Evolutionary conservation across 176 grass and related monocot genomes (phyloP), one percentile per base, ranked within the genome.

Genomic region (Cenchrus purpureus): DNA sequence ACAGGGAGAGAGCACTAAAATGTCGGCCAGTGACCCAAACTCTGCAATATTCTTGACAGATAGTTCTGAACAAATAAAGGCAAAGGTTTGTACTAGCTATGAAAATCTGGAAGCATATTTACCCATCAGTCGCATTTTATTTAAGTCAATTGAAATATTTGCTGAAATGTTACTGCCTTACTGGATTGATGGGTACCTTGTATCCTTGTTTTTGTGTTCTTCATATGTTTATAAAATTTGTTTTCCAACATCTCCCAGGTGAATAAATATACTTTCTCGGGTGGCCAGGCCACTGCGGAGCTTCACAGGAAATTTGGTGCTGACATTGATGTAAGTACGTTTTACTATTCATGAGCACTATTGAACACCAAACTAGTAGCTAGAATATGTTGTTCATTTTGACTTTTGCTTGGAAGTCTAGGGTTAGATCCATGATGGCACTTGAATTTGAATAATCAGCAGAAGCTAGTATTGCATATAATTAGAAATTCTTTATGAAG

Each of bases 41-140:
- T 98, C 95, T 67, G 95, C 95, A 58, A 98, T 98, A 77, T 95
- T 95, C 55, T 89, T 98, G 65, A 98, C 95, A 42, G 92, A 95
- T 88, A 91, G 76, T 77, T 31, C 66, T 66, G 90, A 98, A 90
- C 85, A 93, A 55, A 98, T 98, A 85, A 95, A 87, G 55, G 90
- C 51, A 55, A 98, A 98, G 95, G 95, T 95, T n/a, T 86, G 84
- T 62, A 66, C 63, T 64, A 61, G 51, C n/a, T 48, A 65, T 72
- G 3, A 80, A 49, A 42, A 49, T 72, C 20, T 70, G 80, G 65
- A 73, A 84, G 28, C 19, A 10, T 17, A 19, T 58, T 82, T 56
- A 25, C 12, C 17, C 13, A 64, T n/a, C 60, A 51, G 2, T 79
- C 51, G n/a, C 19, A 58, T 60, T 73, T 66, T 66, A 42, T 7